Conservation (phyloP, 192 early-diverging fungal genomes). For the Mortierella claussenii region DNA sequence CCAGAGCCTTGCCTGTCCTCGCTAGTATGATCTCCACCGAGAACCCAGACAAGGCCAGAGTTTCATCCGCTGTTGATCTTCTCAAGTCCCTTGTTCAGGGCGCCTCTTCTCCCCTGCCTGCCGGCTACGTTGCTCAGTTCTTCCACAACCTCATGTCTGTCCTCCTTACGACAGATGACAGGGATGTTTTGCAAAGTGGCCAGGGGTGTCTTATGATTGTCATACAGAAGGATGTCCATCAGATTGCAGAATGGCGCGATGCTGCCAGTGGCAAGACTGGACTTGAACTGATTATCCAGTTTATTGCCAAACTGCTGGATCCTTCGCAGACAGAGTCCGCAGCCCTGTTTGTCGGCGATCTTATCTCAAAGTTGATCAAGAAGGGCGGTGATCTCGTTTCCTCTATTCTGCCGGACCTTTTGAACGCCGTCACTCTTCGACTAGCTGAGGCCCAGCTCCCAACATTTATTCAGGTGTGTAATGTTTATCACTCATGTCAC, state of each 20-base stretch:
- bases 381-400: conserved; percentile 74
- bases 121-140: conserved; percentile 74
- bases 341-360: conserved; percentile 89
- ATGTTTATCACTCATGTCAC: too few species aligned
- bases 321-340: conserved; percentile 83
- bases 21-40: conserved; percentile 39
- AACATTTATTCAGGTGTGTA: conserved; percentile 78
- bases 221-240: conserved; percentile 79
- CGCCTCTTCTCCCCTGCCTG: conserved; percentile 78
- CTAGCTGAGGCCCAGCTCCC: conserved; percentile 79
- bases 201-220: conserved; percentile 86
- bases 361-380: conserved; percentile 86
- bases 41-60: conserved; percentile 39
- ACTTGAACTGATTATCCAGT: conserved; percentile 82
- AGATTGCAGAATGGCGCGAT: conserved; percentile 76
- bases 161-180: conserved; percentile 74
- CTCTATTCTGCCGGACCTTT: conserved; percentile 79
- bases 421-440: conserved; percentile 78
- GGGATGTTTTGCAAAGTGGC: conserved; percentile 87
- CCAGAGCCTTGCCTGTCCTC: conserved; percentile 79
- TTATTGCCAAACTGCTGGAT: conserved; percentile 82
- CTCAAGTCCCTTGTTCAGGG: conserved; percentile 77
- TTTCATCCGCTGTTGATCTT: conserved; percentile 76
- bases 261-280: conserved; percentile 68
- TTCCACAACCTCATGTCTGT: conserved; percentile 87